These are phyloP conservation scores for Porphyrellus cyaneotinctus DNA, from an alignment of 768 basidiomycete species.

Conservation along the genomic window DNA sequence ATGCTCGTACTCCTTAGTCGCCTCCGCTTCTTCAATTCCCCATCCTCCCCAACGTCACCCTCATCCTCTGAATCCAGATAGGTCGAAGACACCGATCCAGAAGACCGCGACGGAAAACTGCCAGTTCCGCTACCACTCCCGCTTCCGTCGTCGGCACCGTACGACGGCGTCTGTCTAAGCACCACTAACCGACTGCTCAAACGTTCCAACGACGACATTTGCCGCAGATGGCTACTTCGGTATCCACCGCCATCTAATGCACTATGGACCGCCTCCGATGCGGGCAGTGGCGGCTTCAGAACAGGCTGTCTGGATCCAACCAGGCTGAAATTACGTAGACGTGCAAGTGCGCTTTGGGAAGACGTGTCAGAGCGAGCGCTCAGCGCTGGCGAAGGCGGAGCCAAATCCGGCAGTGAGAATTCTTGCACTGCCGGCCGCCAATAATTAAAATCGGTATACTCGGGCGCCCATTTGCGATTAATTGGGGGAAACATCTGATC, in stretches of 20 bases:
- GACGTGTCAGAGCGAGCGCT: conserved; percentile 91
- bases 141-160: conserved; percentile 19
- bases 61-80: conserved; percentile 49
- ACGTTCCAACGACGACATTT: conserved; percentile 76
- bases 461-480: conserved; percentile 79
- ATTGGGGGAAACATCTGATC: conserved; percentile 99
- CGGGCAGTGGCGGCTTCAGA: conserved; percentile 13
- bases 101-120: conserved; percentile 54
- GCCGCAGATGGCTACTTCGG: conserved; percentile 49
- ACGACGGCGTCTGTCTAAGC: conserved; percentile 40
- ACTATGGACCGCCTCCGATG: conserved; percentile 6
- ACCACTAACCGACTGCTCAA: conserved; percentile 56
- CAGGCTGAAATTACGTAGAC: conserved; percentile 77
- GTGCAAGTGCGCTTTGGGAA: conserved; percentile 64
- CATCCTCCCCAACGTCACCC: conserved; percentile 37
- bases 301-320: conserved; percentile 44
- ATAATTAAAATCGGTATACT: conserved; percentile 96
- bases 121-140: conserved; percentile 40
- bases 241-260: conserved; percentile 15
- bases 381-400: conserved; percentile 88
- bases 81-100: conserved; percentile 48
- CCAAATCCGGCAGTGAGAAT: conserved; percentile 71
- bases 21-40: conserved; percentile 36
- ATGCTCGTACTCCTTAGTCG: conserved; percentile 57
- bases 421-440: conserved; percentile 85